These are phyloP conservation scores for Pseudozyma hubeiensis DNA, from an alignment of 1,284 basidiomycete species.

Conservation along the genomic window DNA sequence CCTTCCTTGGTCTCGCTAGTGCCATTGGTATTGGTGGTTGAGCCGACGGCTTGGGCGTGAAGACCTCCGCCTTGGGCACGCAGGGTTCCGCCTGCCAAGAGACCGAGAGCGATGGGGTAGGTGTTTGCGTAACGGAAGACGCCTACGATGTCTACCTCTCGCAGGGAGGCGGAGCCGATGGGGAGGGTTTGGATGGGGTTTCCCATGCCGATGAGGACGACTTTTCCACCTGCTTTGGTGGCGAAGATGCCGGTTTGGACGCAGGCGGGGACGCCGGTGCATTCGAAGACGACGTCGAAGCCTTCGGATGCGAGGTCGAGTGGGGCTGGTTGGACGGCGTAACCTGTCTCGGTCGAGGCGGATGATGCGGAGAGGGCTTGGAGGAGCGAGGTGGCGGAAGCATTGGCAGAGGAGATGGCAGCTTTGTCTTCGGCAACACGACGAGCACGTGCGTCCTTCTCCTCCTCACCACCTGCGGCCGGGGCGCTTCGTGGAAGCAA, in stretches of 20 bases:
- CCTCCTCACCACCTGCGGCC: slow-evolving; percentile 54
- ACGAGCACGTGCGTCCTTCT: slow-evolving; percentile 73
- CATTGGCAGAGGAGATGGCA: slow-evolving; percentile 66
- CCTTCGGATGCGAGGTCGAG: slow-evolving; percentile 70
- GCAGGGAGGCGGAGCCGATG: slow-evolving; percentile 81
- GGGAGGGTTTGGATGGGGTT: slow-evolving; percentile 79
- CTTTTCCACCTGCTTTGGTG: slow-evolving; percentile 84
- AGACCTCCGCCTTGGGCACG: slow-evolving; percentile 38
- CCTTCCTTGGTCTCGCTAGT: slow-evolving; percentile 13
- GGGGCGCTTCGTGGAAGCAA: slow-evolving; percentile 76
- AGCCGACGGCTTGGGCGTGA: slow-evolving; percentile 16
- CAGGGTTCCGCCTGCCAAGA: slow-evolving; percentile 51
- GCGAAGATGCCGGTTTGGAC: slow-evolving; percentile 69
- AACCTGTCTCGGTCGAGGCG: slow-evolving; percentile 7
- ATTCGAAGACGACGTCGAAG: slow-evolving; percentile 92
- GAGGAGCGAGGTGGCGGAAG: slow-evolving; percentile 69
- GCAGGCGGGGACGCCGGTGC: slow-evolving; percentile 85
- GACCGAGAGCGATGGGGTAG: slow-evolving; percentile 78
- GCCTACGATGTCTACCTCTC: slow-evolving; percentile 93
- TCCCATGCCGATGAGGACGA: slow-evolving; percentile 95
- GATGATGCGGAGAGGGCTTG: slow-evolving; percentile 20
- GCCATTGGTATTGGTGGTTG: background rate
- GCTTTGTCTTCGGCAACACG: slow-evolving; percentile 74
- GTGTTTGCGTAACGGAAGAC: slow-evolving; percentile 84
- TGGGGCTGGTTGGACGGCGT: slow-evolving; percentile 23